Base-by-base conservation (phyloP, 169 alveolate genomes). In the Theileria parva region DNA sequence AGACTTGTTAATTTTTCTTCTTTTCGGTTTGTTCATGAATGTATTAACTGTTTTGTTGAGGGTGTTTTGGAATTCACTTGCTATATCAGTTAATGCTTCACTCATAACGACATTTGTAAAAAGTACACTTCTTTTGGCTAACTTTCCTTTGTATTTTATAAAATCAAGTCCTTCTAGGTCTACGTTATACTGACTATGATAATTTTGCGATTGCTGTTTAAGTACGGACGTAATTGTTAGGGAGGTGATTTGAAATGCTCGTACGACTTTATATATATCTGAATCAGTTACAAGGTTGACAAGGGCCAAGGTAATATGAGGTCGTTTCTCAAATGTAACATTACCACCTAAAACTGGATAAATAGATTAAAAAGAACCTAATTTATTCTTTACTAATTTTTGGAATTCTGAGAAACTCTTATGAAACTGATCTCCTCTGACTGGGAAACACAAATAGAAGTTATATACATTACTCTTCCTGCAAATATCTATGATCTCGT, bases 401-500 rank as follows among this genome's bases (percentile, higher is more conserved):
- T 85, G 61, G 67, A 85, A 59, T 28, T 85, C 79, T 44, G 50
- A 69, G 34, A 85, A 74, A 0, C 23, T 55, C 6, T 27, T 44
- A 63, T 85, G 86, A 71, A 85, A 85, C 30, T 50, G 74, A 11
- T 60, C 71, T 11, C 91, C 91, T 34, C 86, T 59, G 3, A 85
- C 91, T 8, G 91, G 91, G 53, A 85, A 66, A 59, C 91, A 85
- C 32, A 85, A 68, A 32, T 85, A 85, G 67, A 53, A 85, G 74
- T 85, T 85, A 87, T 85, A 85, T 1, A 85, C 84, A 2, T 61
- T 51, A 77, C 91, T 85, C 34, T 44, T 78, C 9, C 86, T 50
- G 75, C 91, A 85, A 28, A 65, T 51, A 60, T 85, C 71, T 13
- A 85, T 73, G 71, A 78, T 72, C 27, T 85, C 87, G 21, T 28